Evolutionary conservation across 106 monocot species (phyloP).

Genomic region (Gastrodia elata): DNA sequence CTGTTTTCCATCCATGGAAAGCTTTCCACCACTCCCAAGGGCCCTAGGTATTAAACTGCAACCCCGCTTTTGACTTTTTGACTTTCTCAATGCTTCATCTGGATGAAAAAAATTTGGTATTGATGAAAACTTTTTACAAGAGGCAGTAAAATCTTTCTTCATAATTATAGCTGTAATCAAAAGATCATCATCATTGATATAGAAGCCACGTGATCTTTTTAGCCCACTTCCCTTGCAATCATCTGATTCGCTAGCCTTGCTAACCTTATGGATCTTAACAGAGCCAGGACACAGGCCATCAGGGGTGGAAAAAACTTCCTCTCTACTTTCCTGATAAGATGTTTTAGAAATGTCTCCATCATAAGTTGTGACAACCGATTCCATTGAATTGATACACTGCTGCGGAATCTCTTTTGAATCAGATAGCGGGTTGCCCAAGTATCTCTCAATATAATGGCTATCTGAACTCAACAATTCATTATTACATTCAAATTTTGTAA

Average conservation of each 20-base stretch:
- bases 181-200: slow-evolving; percentile 78
- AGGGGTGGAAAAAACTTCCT: slow-evolving; percentile 6
- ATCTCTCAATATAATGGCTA: slow-evolving; percentile 5
- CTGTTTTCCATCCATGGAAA: slow-evolving; percentile 25
- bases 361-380: slow-evolving; percentile 12
- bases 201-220: slow-evolving; percentile 33
- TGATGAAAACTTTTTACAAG: slow-evolving; percentile 17
- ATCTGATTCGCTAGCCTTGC: slow-evolving; percentile 19
- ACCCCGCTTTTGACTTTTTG: slow-evolving; percentile 25
- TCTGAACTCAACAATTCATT: slow-evolving; percentile 2
- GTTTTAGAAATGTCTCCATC: slow-evolving; percentile 8
- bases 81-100: slow-evolving; percentile 31
- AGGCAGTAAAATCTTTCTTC: slow-evolving; percentile 39
- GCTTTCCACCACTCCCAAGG: slow-evolving; percentile 35
- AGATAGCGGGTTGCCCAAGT: slow-evolving; percentile 5
- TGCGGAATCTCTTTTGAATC: slow-evolving; percentile 1
- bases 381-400: neutral
- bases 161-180: slow-evolving; percentile 67
- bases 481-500: neutral
- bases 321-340: neutral
- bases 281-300: slow-evolving; percentile 5
- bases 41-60: slow-evolving; percentile 35
- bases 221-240: slow-evolving; percentile 20
- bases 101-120: slow-evolving; percentile 14
- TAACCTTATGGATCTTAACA: slow-evolving; percentile 13